Base-by-base conservation (phyloP, 768 basidiomycete genomes). In the Postia placenta region DNA sequence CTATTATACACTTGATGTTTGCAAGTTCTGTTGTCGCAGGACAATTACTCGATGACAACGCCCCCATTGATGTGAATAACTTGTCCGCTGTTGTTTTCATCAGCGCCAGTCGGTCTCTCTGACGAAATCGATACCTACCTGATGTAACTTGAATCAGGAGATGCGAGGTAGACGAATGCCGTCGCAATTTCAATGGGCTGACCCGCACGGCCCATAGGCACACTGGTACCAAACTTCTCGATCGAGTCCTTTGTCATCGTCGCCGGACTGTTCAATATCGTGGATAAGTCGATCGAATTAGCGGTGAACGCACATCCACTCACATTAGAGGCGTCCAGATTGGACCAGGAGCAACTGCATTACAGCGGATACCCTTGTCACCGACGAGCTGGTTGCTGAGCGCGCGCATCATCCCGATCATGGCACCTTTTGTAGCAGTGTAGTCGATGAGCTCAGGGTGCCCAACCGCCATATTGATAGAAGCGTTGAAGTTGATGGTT, bases 381-480 rank as follows among this genome's bases (percentile, higher is more conserved):
- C 71, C 70, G 36, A 78, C 70, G 33, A 78, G 66, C 59, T 78
- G 74, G 59, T 78, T 79, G 44, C 68, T 70, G 47, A 79, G 61
- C 0, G 69, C 72, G 23, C 77, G 62, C 43, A 72, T 70, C 60
- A 77, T 75, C 12, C 59, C 67, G 44, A 77, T 65, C 50, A 78
- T 74, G 7, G 76, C 73, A 9, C 78, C 78, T 59, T 79, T 79
- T 23, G 78, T 78, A 6, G 74, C 60, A 14, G 76, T 77, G 62
- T 78, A 80, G 62, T 80, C 78, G 33, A 79, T 57, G 20, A 80
- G 64, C 51, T 74, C 68, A n/a, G 65, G 63, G 27, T 74, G 72
- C 0, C 73, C 74, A 26, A 73, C 62, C 42, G 67, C 69, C 14
- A 65, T 65, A 62, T 76, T 77, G 60, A 73, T 68, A 45, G 65